phyloP scores from a whole-genome alignment of 257 asterid genomes.

The Dorcoceras hygrometricum region DNA sequence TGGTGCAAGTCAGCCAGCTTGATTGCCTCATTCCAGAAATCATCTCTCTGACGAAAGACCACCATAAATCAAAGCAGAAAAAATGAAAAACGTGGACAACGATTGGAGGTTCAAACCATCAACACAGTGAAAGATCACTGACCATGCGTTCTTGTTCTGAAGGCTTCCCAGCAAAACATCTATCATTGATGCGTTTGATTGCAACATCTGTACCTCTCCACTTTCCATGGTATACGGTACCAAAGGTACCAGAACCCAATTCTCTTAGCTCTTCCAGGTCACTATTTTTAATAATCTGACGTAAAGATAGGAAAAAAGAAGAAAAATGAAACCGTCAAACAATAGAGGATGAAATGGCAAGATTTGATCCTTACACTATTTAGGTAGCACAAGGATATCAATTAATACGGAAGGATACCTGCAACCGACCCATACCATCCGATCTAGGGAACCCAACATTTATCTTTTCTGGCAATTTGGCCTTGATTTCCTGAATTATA shows the following conservation, averaged over 20 bases:
- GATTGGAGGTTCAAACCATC: not conserved
- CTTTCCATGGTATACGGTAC: constrained; percentile 99
- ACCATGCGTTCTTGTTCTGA: constrained; percentile 99
- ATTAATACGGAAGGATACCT: constrained; percentile 45
- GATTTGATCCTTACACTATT: constrained; percentile 12
- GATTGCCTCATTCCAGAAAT: constrained; percentile 98
- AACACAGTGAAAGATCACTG: constrained; percentile 30
- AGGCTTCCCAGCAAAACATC: constrained; percentile 95
- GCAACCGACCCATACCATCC: constrained; percentile 71
- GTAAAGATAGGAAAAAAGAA: constrained; percentile 8
- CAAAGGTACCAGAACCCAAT: constrained; percentile 98
- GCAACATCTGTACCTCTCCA: constrained; percentile 99
- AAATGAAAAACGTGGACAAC: not conserved
- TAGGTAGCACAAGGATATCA: constrained; percentile 7
- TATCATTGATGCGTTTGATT: constrained; percentile 84
- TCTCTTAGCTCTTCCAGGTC: constrained; percentile 96
- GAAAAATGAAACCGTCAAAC: not conserved
- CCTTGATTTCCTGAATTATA: constrained; percentile 56
- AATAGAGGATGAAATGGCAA: not conserved
- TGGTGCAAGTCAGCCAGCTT: constrained; percentile 98
- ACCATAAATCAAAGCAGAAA: constrained; percentile 14
- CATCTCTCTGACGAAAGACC: constrained; percentile 61
- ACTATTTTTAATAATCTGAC: constrained; percentile 74
- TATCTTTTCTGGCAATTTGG: constrained; percentile 53
- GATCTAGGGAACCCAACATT: constrained; percentile 74